phyloP scores from a whole-genome alignment of 2,329 filamentous ascomycete genomes.

The Aphanocladium album region DNA sequence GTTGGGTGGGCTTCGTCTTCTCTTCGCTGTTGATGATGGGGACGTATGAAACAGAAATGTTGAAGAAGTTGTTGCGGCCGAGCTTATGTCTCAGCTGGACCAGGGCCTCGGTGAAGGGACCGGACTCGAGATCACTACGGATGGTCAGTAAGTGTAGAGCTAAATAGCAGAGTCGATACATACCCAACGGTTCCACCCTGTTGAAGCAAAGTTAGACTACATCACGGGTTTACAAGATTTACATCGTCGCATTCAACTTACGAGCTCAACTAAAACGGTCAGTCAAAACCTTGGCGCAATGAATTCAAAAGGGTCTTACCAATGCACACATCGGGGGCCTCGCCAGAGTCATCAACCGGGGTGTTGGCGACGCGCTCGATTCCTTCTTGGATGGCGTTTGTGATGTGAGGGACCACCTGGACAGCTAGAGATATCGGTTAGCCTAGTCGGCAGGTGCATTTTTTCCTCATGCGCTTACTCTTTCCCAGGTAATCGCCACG shows the following conservation, averaged over 20 bases:
- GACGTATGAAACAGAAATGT: constrained; percentile 85
- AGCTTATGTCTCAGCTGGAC: constrained; percentile 69
- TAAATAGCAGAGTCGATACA: constrained; percentile 1
- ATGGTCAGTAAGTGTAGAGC: background rate
- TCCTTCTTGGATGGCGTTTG: constrained; percentile 88
- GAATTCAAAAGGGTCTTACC: constrained; percentile 44
- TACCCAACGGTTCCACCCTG: constrained; percentile 56
- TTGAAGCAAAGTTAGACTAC: constrained; percentile 4
- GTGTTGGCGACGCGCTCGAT: constrained; percentile 80
- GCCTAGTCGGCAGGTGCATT: background rate
- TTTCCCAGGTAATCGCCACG: constrained; percentile 76
- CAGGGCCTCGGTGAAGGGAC: constrained; percentile 83
- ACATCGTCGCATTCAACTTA: constrained; percentile 19
- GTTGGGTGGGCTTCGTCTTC: constrained; percentile 96
- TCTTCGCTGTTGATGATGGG: constrained; percentile 62
- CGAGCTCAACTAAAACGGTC: constrained; percentile 29
- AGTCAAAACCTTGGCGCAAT: constrained; percentile 10
- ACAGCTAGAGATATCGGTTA: constrained; percentile 1
- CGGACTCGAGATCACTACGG: constrained; percentile 71
- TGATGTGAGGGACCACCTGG: constrained; percentile 72
- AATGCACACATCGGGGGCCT: constrained; percentile 88
- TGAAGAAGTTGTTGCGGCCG: constrained; percentile 75
- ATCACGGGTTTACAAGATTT: background rate
- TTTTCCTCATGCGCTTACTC: constrained; percentile 31
- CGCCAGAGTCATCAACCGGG: constrained; percentile 77